These are phyloP conservation scores for Citrus reticulata DNA, from an alignment of 345 rosid genomes.

Conservation along the genomic window DNA sequence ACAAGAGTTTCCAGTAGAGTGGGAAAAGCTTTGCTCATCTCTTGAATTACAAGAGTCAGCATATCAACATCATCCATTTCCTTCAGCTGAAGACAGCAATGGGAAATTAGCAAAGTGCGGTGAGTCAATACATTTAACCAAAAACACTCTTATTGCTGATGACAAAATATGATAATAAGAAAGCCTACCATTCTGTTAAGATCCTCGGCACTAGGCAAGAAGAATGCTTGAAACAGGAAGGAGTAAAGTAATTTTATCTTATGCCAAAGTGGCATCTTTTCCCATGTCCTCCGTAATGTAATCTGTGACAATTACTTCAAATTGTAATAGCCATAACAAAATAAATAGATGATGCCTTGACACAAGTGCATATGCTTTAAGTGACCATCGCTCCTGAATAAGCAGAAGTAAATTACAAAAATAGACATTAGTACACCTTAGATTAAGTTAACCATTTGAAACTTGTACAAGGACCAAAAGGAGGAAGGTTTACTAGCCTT, in stretches of 20 bases:
- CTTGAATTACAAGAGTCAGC: slow-evolving; percentile 95
- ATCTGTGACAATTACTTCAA: slow-evolving; percentile 45
- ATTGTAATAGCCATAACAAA: neutral
- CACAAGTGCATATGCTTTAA: neutral
- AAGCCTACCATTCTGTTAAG: slow-evolving; percentile 72
- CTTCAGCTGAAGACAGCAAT: slow-evolving; percentile 55
- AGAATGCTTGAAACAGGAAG: slow-evolving; percentile 69
- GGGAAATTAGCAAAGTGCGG: slow-evolving; percentile 7
- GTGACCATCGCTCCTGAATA: neutral
- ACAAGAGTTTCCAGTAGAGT: slow-evolving; percentile 92
- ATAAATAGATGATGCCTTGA: neutral
- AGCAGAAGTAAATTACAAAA: neutral
- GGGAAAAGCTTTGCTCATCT: slow-evolving; percentile 97
- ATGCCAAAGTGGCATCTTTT: slow-evolving; percentile 89
- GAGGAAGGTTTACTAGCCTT: neutral
- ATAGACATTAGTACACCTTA: neutral
- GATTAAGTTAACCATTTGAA: neutral
- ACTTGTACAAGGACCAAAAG: neutral
- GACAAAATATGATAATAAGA: neutral
- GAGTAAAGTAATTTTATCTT: slow-evolving; percentile 66
- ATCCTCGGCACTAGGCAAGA: slow-evolving; percentile 72
- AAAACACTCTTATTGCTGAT: neutral
- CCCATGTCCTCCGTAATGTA: slow-evolving; percentile 76
- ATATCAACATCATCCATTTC: slow-evolving; percentile 91
- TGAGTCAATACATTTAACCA: neutral